Evolutionary conservation across 2,329 filamentous ascomycete genomes (phyloP).

Genomic region (Calonectria fujianensis): DNA sequence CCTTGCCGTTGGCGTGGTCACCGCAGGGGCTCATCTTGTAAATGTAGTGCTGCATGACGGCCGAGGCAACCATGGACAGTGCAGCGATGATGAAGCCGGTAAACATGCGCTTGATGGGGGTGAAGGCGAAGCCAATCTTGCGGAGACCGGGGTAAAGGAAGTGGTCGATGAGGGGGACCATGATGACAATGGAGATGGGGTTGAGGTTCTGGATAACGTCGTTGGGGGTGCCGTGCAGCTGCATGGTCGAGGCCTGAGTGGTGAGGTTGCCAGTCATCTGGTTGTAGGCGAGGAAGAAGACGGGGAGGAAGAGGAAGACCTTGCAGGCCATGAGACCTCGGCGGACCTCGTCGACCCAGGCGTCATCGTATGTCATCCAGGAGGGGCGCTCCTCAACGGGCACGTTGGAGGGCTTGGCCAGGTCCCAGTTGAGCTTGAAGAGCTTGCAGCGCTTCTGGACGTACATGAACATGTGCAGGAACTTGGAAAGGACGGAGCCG

Average conservation of each 20-base stretch:
- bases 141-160: constrained; percentile 82
- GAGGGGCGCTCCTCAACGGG: constrained; percentile 72
- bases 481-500: constrained; percentile 82
- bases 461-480: constrained; percentile 75
- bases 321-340: constrained; percentile 82
- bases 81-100: constrained; percentile 80
- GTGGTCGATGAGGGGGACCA: constrained; percentile 82
- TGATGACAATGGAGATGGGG: constrained; percentile 83
- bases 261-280: constrained; percentile 77
- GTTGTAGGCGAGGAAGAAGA: constrained; percentile 76
- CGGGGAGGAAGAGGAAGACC: constrained; percentile 82
- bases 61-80: constrained; percentile 75
- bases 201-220: constrained; percentile 86
- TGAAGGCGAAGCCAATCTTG: constrained; percentile 78
- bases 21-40: constrained; percentile 79
- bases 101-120: constrained; percentile 85
- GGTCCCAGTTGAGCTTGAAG: constrained; percentile 81
- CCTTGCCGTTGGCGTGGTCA: constrained; percentile 65
- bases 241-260: constrained; percentile 80
- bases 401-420: constrained; percentile 80
- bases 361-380: constrained; percentile 90
- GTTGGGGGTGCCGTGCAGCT: constrained; percentile 83
- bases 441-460: constrained; percentile 80
- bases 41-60: constrained; percentile 76
- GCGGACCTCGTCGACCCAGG: constrained; percentile 86